These are phyloP conservation scores for Microbotryomycetes sp. DNA, from an alignment of 1,284 basidiomycete genomes.

Conservation along the genomic window DNA sequence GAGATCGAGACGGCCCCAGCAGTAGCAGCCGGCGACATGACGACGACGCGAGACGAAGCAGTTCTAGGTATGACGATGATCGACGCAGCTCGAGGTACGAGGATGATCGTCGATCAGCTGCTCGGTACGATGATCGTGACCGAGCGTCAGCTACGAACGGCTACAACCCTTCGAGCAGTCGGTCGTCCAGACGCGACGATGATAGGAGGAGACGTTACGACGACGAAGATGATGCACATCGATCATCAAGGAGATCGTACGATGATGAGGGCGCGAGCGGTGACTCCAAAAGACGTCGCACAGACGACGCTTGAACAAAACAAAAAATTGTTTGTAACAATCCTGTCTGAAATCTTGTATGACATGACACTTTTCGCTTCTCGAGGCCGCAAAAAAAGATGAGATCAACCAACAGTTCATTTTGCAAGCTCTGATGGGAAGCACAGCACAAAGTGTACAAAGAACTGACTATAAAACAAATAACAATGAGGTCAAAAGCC, in stretches of 20 bases:
- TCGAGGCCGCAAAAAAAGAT: too few relatives aligned
- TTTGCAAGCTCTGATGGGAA: too few relatives aligned
- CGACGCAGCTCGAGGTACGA: conserved; percentile 9
- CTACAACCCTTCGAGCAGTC: not conserved
- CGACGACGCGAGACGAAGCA: not conserved
- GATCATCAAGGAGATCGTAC: not conserved
- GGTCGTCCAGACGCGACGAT: not conserved
- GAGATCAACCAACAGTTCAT: too few relatives aligned
- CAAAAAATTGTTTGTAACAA: not conserved
- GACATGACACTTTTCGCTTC: too few relatives aligned
- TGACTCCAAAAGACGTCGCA: not conserved
- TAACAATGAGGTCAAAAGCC: too few relatives aligned
- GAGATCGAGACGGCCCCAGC: not conserved
- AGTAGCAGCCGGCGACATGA: not conserved
- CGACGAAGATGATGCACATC: conserved; percentile 42
- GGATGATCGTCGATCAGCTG: conserved; percentile 5
- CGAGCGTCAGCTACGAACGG: not conserved
- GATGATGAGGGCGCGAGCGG: conserved; percentile 1
- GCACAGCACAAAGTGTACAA: too few relatives aligned
- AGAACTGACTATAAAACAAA: too few relatives aligned
- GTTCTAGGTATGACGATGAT: conserved; percentile 15
- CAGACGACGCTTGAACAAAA: not conserved
- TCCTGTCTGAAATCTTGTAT: too few relatives aligned
- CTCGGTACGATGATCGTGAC: not conserved
- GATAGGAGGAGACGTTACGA: not conserved